Evolutionary conservation across 495 filamentous ascomycete genomes (phyloP).

Genomic region (Barbatosphaeria neglecta): DNA sequence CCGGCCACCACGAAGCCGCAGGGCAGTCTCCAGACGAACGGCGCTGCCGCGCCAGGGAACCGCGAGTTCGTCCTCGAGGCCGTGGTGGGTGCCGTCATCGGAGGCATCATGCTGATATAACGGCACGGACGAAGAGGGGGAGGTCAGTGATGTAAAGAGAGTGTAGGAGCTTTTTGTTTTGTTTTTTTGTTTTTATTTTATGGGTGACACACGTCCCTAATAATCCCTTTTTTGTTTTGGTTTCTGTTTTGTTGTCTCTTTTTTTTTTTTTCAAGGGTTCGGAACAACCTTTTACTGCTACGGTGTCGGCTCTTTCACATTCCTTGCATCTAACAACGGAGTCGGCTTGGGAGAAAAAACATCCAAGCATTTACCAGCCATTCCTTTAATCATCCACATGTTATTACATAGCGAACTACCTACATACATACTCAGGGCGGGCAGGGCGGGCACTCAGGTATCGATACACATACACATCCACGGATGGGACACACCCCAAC

Average conservation of each 20-base stretch:
- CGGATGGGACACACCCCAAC: too few relatives aligned
- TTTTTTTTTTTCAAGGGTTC: constrained; percentile 6
- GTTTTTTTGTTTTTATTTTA: too few relatives aligned
- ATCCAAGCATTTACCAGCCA: background rate
- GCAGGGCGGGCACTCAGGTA: too few relatives aligned
- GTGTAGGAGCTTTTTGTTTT: background rate
- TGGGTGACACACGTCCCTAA: too few relatives aligned
- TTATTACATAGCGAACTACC: too few relatives aligned
- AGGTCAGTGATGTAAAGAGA: background rate
- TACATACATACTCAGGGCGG: background rate
- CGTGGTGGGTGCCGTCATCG: constrained; percentile 17
- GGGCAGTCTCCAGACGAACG: constrained; percentile 26
- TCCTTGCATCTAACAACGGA: background rate
- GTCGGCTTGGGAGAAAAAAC: background rate
- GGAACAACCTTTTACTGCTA: too few relatives aligned
- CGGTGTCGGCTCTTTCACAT: background rate
- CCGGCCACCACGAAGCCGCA: constrained; percentile 6
- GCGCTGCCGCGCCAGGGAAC: constrained; percentile 5
- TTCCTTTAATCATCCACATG: too few relatives aligned
- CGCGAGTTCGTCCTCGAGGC: constrained; percentile 3
- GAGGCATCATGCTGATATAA: constrained; percentile 9
- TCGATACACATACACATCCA: too few relatives aligned
- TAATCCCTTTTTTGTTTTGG: background rate
- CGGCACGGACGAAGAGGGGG: background rate
- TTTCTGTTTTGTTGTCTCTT: constrained; percentile 1